These are phyloP conservation scores for Myriosclerotinia duriaeana DNA, from an alignment of 2,329 filamentous ascomycete species.

Conservation along the genomic window DNA sequence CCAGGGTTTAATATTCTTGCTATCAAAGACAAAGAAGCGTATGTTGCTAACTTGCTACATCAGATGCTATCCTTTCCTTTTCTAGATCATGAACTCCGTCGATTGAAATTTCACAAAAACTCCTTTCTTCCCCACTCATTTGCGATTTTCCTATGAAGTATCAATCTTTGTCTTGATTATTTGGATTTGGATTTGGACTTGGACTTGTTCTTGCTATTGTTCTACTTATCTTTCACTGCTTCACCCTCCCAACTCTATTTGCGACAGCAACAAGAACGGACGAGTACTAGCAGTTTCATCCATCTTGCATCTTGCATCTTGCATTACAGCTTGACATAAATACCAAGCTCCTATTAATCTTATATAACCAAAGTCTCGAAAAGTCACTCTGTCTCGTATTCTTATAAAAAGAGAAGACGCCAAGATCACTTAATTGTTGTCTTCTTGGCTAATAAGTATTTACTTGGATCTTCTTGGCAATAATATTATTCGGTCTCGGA, in stretches of 20 bases:
- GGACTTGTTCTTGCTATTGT: not conserved
- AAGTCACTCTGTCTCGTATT: not conserved
- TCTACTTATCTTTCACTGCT: not conserved
- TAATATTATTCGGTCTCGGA: conserved; percentile 14
- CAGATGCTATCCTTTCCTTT: conserved; percentile 2
- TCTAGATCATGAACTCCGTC: not conserved
- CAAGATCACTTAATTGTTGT: conserved; percentile 25
- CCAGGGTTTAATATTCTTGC: not conserved
- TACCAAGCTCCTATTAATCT: not conserved
- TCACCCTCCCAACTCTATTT: not conserved
- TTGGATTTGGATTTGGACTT: not conserved
- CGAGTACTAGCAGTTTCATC: not conserved
- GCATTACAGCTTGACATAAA: not conserved
- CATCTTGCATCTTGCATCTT: not conserved
- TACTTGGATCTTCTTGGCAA: conserved; percentile 18
- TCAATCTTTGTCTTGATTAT: not conserved
- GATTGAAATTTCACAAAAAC: conserved; percentile 6
- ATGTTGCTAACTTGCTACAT: not conserved
- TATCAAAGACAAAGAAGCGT: not conserved
- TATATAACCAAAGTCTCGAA: not conserved
- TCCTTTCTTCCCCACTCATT: conserved; percentile 5
- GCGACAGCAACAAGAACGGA: not conserved
- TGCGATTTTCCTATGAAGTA: not conserved
- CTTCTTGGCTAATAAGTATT: conserved; percentile 13
- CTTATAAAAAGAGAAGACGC: not conserved